Conservation (phyloP, 441 rosid genomes). For the Breynia disticha region DNA sequence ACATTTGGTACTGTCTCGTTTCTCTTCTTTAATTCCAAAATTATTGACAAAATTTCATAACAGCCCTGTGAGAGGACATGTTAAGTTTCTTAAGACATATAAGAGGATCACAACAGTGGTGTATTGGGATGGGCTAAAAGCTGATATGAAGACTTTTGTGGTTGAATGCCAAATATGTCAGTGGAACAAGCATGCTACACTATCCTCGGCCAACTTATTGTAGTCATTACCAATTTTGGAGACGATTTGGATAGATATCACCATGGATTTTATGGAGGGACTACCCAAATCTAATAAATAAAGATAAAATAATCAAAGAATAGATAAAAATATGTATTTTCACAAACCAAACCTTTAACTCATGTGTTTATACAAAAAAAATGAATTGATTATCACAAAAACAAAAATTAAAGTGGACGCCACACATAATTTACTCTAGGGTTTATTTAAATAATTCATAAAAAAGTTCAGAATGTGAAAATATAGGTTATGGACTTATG, state of each 20-base stretch:
- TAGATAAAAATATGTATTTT: no score
- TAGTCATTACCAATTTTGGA: background rate
- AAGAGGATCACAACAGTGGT: background rate
- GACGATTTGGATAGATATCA: background rate
- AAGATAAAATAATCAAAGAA: no score
- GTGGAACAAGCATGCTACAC: background rate
- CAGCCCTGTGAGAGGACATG: background rate
- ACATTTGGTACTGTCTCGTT: no score
- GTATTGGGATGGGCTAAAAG: background rate
- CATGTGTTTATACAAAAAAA: no score
- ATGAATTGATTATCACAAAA: no score
- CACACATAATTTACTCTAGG: no score
- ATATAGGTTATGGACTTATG: no score
- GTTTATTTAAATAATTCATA: no score
- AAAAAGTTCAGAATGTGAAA: no score
- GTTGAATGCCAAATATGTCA: background rate
- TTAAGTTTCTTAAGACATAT: background rate
- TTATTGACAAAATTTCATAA: background rate
- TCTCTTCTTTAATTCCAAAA: no score
- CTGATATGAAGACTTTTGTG: background rate
- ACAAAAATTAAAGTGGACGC: no score
- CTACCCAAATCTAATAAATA: background rate
- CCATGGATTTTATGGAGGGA: conserved; percentile 7
- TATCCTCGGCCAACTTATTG: background rate
- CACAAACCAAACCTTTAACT: no score